Base-by-base conservation (phyloP, 805 yeast species). In the Myxozyma mucilagina region DNA sequence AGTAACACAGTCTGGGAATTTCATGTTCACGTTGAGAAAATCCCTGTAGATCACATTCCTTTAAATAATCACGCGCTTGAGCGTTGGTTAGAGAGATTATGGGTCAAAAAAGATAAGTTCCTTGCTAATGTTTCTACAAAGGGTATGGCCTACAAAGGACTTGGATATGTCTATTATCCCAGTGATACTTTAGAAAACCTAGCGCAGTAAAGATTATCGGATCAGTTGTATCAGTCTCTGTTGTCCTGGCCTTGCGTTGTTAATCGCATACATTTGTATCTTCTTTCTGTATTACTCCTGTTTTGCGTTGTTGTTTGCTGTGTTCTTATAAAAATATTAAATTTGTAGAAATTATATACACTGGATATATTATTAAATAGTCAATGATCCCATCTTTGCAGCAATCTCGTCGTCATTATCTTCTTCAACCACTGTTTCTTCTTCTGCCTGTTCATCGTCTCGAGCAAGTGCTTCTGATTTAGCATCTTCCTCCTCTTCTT, bases 301-400 rank as follows among this genome's bases (percentile, higher is more conserved):
- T 29, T 9, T 14, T 39, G 6, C 32, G 18, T 31, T 51, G 38
- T n/a, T 18, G 4, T 24, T 24, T 24, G 29, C 29, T 24, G 29
- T 24, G 29, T 24, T 24, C n/a, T 24, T 2, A 24, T 3, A 24
- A 24, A 24, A 24, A 24, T 4, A 24, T 24, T 24, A 24, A 24
- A 24, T 24, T 24, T 24, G 29, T 24, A 24, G 29, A 24, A 24
- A 16, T 8, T 29, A 32, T 35, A 31, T 18, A 6, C 16, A 18
- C 35, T 31, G 20, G 34, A 10, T 29, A 20, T 20, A 34, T 53
- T 59, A 68, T 53, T 59, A 68, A 59, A 85, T 78, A 60, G 78
- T 81, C 53, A 88, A 75, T 67, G 81, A 79, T n/a, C 83, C 81
- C 69, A 89, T 79, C 65, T 79, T 82, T 8, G 77, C 78, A 44